Base-by-base conservation (phyloP, 257 asterid species). In the Paulownia fortunei region DNA sequence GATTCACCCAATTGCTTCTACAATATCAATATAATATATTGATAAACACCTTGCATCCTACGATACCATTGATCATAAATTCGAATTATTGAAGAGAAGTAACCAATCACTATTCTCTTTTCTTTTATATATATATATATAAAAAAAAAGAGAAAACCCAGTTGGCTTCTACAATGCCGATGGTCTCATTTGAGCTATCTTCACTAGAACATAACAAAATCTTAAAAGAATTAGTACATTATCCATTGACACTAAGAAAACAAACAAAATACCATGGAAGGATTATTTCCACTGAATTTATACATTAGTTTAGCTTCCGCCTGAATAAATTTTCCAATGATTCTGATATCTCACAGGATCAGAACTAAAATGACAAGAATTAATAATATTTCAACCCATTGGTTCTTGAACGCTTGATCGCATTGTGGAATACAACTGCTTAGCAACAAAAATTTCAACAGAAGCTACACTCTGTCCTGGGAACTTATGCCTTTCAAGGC, bases 401-500 rank as follows among this genome's bases (percentile, higher is more conserved):
- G n/a, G 1, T 1, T 30, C 44, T 58, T 23, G 36, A 58, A 58
- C 64, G 3, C 9, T 19, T 5, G 6, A 21, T 13, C 24, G 10
- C 0, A 39, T 30, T 75, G 37, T 27, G 3, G 51, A 58, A 51
- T 47, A 74, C 79, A 73, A 65, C 41, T 54, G 44, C 61, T 32
- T 7, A 60, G 18, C 54, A 36, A 44, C 52, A 74, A 59, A 69
- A 75, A 11, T 2, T 60, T 59, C 64, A 30, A 52, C 55, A 52
- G 70, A 18, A 51, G 70, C 81, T 41, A 21, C 47, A 54, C 39
- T 24, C 58, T n/a, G 15, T 21, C 37, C 0, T 6, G 26, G 11
- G 7, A 47, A 61, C 59, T 65, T 65, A 60, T 36, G 15, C 69
- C 27, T 15, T 26, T 26, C 1, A n/a, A 52, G 72, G 54, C 59